Evolutionary conservation across 164 flowering plant genomes (phyloP), one percentile per base, ranked within the genome.

Genomic region (Kingdonia uniflora): DNA sequence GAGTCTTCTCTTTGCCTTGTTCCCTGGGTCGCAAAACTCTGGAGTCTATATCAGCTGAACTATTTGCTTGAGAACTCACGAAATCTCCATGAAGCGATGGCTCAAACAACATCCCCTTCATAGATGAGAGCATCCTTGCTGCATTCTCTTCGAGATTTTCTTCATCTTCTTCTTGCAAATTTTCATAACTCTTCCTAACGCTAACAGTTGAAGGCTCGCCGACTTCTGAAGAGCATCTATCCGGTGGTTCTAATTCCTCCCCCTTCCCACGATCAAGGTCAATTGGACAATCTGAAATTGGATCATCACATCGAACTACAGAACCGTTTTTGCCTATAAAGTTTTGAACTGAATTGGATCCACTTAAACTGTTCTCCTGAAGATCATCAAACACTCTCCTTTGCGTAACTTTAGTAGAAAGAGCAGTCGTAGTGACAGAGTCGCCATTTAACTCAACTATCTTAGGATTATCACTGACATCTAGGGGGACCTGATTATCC

Each of bases 61-160:
- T 46, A 42, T 60, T 67, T 26, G 42, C 61, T 37, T 61, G 58
- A 41, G n/a, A 52, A 42, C 55, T 53, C 64, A 13, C 63, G 24
- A 53, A 56, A 51, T 66, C 64, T 35, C 42, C 48, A 49, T 57
- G 64, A 48, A 69, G 58, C 40, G 78, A 61, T 42, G 62, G 49
- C 13, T 54, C 29, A 20, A 57, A 58, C 15, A 74, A 65, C 19
- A 69, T 55, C 14, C 74, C 80, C 68, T 79, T 69, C 60, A 97
- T 73, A 52, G 99, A 89, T 1, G 92, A 89, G 20, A 94, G 87
- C 99, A 94, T 94, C 76, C 80, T 87, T 5, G 97, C 97, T 39
- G 99, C 99, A 80, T 94, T 94, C 62, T 80, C 82, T 60, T 94
- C 99, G 49, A 94, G 95, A 61, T 89, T 85, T 63, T 89, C 92